Conservation (phyloP, 2,329 filamentous ascomycete species). For the Leptoxyphium fumago region DNA sequence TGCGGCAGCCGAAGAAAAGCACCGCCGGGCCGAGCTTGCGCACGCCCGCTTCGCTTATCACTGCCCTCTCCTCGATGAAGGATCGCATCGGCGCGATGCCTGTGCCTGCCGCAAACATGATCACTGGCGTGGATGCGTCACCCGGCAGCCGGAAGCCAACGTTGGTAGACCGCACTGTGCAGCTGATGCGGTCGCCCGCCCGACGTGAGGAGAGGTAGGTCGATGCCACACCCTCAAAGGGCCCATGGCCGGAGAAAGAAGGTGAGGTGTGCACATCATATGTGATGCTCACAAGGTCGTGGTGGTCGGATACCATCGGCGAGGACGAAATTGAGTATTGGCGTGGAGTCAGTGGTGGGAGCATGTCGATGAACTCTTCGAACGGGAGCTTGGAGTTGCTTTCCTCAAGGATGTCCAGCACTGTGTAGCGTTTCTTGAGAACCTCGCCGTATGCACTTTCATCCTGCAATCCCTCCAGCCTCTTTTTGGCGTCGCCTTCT, state of each 20-base stretch:
- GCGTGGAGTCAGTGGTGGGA: conserved; percentile 53
- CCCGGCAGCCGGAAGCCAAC: conserved; percentile 31
- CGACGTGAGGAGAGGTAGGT: conserved; percentile 27
- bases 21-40: conserved; percentile 42
- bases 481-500: conserved; percentile 19
- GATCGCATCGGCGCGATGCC: conserved; percentile 96
- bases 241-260: not conserved
- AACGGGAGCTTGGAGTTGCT: not conserved
- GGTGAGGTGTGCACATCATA: conserved; percentile 39
- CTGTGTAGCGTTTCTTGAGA: not conserved
- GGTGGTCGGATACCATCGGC: conserved; percentile 14
- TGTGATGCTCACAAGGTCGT: conserved; percentile 36
- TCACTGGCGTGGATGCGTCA: conserved; percentile 24
- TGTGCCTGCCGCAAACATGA: conserved; percentile 45
- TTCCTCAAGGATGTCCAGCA: not conserved
- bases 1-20: conserved; percentile 51
- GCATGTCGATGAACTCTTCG: conserved; percentile 47
- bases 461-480: conserved; percentile 17
- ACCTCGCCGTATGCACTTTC: not conserved
- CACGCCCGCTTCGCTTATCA: conserved; percentile 33
- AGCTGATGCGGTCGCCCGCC: conserved; percentile 27
- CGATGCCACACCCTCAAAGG: conserved; percentile 28
- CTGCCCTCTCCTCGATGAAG: conserved; percentile 76
- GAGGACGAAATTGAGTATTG: conserved; percentile 22
- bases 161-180: conserved; percentile 26